These are phyloP conservation scores for Penicillium olsonii DNA, from an alignment of 2,329 filamentous ascomycete species.

Conservation along the genomic window DNA sequence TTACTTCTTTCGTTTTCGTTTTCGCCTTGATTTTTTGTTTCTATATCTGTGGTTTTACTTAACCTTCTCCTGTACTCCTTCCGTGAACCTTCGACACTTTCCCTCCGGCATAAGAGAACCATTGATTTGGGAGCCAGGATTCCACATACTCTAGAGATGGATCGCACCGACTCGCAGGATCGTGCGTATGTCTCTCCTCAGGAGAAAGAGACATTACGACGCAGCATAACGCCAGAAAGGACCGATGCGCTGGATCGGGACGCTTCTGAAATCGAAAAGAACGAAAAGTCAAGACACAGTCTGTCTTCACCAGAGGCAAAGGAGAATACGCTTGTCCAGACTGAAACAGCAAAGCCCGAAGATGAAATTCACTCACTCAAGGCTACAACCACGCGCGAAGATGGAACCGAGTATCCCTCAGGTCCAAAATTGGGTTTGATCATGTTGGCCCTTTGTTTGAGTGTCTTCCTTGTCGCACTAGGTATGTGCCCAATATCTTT, in stretches of 20 bases:
- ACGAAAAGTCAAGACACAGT: not conserved
- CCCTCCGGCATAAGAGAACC: too few relatives aligned
- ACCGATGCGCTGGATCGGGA: too few relatives aligned
- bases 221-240: not conserved
- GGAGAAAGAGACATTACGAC: not conserved
- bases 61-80: too few relatives aligned
- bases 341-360: not conserved
- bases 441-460: not conserved
- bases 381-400: not conserved
- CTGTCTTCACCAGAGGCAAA: not conserved
- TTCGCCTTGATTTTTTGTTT: too few relatives aligned
- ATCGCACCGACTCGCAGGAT: too few relatives aligned
- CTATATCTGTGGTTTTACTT: too few relatives aligned
- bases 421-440: not conserved
- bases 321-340: not conserved
- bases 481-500: not conserved
- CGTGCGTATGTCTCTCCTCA: too few relatives aligned
- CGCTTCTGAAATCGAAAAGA: not conserved
- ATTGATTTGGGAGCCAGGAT: too few relatives aligned
- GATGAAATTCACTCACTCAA: not conserved
- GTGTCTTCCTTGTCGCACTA: constrained; percentile 1
- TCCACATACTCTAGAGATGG: too few relatives aligned
- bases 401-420: not conserved
- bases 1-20: too few relatives aligned
- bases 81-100: too few relatives aligned